Evolutionary conservation across 352 stramenopile species (phyloP), one percentile per base, ranked within the genome.

Genomic region (Globisporangium nagaii): DNA sequence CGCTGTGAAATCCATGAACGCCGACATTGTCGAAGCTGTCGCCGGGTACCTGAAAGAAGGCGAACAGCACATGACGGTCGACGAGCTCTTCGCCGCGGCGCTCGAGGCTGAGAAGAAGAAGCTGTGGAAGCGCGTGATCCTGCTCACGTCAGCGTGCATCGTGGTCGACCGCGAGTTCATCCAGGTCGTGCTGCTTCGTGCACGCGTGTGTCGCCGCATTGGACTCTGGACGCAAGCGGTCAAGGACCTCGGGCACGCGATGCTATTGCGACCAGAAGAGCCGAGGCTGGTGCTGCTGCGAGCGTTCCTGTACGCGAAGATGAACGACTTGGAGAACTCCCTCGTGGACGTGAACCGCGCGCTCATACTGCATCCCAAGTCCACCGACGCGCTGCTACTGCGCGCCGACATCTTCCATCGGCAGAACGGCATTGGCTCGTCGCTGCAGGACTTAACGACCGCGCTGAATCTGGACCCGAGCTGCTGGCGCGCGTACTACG

Each of bases 401-500:
- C 79, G 81, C 3, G 78, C 81, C 0, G 75, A 86, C 35, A 79
- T 92, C 20, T 85, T 76, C 30, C 67, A 86, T 37, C 72, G 75
- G 3, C 58, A 75, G 35, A 62, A 66, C 31, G 62, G 65, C 3
- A 72, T 84, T 5, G 70, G 56, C 2, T 64, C 73, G 7, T 78
- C 81, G 17, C 51, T 92, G 1, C 74, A 90, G 19, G 81, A 92
- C 34, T 56, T 90, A 17, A 83, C 81, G 13, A 75, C 75, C 1
- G 79, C 77, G 9, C 43, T 90, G 10, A 53, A 67, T 0, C 63
- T 79, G 12, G 81, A 92, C 36, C 68, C 75, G n/a, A 65, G 65
- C 31, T 88, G 80, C 60, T 92, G 81, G 81, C 75, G 77, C 15
- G 81, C 81, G n/a, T 86, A 86, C 50, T 92, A 90, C 53, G 81